These are phyloP conservation scores for Diplosphaera chodatii DNA, from an alignment of 139 green algal genomes.

Conservation along the genomic window DNA sequence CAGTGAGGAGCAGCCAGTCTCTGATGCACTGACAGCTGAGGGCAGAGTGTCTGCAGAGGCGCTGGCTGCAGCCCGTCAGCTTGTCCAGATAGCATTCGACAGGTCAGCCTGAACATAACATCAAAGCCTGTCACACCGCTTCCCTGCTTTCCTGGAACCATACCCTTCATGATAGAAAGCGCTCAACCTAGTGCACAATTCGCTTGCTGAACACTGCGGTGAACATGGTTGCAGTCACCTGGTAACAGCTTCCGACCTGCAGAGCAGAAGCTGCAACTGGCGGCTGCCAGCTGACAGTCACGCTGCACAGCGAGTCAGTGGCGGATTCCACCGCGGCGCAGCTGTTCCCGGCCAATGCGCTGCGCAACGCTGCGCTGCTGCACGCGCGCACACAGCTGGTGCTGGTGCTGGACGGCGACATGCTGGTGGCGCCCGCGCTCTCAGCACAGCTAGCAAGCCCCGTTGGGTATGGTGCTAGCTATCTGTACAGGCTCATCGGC, in stretches of 20 bases:
- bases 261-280: not conserved
- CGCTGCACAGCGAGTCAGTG: not conserved
- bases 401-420: conserved; percentile 32
- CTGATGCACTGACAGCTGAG: no score
- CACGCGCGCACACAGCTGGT: conserved; percentile 17
- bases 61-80: not conserved
- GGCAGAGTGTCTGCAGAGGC: not conserved
- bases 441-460: not conserved
- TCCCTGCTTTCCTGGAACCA: not conserved
- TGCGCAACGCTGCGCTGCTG: conserved; percentile 30
- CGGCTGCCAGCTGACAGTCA: not conserved
- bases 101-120: not conserved
- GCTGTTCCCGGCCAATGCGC: conserved; percentile 23
- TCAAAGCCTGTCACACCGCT: not conserved
- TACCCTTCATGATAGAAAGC: no score
- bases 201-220: no score
- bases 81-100: not conserved
- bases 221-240: no score
- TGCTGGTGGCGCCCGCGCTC: conserved; percentile 12
- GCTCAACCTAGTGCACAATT: no score
- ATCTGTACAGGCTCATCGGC: not conserved
- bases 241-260: no score
- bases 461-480: not conserved
- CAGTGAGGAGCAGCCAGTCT: not conserved
- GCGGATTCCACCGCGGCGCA: no score